phyloP scores from a whole-genome alignment of 169 alveolate species.

The Plasmodium inui region DNA sequence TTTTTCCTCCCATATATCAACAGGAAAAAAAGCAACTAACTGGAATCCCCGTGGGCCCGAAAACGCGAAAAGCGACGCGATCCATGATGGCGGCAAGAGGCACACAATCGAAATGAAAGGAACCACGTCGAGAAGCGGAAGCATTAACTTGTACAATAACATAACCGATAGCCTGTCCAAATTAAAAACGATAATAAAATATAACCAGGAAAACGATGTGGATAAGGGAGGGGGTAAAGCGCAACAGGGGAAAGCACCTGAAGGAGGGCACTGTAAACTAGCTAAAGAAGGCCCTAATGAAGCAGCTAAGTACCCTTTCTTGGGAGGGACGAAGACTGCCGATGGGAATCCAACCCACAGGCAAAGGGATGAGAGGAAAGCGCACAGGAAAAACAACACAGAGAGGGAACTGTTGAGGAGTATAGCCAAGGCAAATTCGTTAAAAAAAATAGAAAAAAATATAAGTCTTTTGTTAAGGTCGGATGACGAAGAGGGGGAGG shows the following conservation, averaged over 20 bases:
- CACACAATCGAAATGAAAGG: not conserved
- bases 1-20: not conserved
- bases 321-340: not conserved
- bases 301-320: not conserved
- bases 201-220: constrained; percentile 6
- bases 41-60: not conserved
- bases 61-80: not conserved
- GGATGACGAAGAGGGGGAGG: constrained; percentile 19
- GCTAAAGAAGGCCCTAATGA: not conserved
- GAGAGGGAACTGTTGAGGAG: constrained; percentile 35
- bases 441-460: constrained; percentile 60
- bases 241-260: not conserved
- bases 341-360: not conserved
- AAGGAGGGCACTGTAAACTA: not conserved
- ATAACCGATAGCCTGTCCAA: constrained; percentile 59
- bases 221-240: not conserved
- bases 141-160: constrained; percentile 19
- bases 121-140: not conserved
- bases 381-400: not conserved
- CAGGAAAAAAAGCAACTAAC: not conserved
- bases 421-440: constrained; percentile 31
- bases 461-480: constrained; percentile 37
- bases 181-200: constrained; percentile 62
- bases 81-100: not conserved
- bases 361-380: not conserved